Evolutionary conservation across 176 grass and related monocot species (phyloP).

Genomic region (Tillandsia leiboldiana): DNA sequence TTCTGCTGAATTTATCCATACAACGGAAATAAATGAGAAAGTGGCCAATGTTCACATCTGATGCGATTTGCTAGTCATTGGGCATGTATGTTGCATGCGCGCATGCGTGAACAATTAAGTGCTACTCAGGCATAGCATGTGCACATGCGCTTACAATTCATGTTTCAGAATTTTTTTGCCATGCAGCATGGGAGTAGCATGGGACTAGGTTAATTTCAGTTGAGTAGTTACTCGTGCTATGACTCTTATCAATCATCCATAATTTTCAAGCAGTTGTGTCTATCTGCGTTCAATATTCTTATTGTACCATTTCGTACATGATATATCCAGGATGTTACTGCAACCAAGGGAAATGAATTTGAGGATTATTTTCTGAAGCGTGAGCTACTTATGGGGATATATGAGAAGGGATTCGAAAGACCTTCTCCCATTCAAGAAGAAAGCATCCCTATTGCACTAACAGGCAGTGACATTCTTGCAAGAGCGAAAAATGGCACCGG

Average conservation of each 20-base stretch:
- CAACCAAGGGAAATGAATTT: conserved; percentile 94
- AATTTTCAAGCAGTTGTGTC: background rate
- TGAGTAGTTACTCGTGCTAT: background rate
- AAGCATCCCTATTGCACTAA: conserved; percentile 94
- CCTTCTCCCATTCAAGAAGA: conserved; percentile 97
- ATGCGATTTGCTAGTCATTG: no score
- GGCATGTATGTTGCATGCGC: no score
- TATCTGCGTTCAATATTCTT: conserved; percentile 3
- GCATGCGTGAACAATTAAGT: no score
- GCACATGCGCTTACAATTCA: no score
- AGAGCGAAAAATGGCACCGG: conserved; percentile 95
- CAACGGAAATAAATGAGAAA: no score
- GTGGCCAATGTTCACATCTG: no score
- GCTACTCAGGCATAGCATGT: no score
- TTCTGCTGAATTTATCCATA: no score
- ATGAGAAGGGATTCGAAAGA: conserved; percentile 89
- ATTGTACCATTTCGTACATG: background rate
- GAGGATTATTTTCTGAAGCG: conserved; percentile 98
- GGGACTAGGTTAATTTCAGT: no score
- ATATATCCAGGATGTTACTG: conserved; percentile 64
- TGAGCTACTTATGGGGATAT: conserved; percentile 96
- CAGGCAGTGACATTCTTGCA: conserved; percentile 90
- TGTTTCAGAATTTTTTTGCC: no score
- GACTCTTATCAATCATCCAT: background rate
- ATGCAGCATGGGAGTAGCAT: no score